Evolutionary conservation across 1,139 yeast genomes (phyloP).

Genomic region (Lodderomyces elongisporus): DNA sequence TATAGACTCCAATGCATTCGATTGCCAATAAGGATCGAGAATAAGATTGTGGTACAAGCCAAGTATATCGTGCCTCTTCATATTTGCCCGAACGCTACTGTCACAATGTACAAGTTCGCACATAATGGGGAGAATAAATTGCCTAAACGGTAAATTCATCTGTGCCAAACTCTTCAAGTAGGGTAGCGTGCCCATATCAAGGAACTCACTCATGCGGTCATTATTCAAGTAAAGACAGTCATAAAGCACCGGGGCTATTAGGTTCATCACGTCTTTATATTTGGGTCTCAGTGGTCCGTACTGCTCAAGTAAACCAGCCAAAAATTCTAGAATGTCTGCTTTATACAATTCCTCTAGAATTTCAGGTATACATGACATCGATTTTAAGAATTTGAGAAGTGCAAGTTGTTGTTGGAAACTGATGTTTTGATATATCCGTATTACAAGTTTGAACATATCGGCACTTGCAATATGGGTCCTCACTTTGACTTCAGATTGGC

Average conservation of each 20-base stretch:
- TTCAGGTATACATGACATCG: slow-evolving; percentile 39
- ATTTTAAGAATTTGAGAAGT: slow-evolving; percentile 38
- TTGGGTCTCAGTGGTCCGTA: slow-evolving; percentile 24
- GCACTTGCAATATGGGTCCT: slow-evolving; percentile 35
- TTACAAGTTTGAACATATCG: slow-evolving; percentile 42
- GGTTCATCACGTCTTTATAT: slow-evolving; percentile 40
- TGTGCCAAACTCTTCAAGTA: slow-evolving; percentile 41
- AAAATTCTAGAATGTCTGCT: slow-evolving; percentile 41
- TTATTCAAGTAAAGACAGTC: slow-evolving; percentile 58
- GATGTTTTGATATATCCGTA: slow-evolving; percentile 34
- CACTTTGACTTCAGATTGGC: slow-evolving; percentile 42
- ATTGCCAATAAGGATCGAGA: slow-evolving; percentile 65
- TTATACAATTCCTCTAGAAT: slow-evolving; percentile 29
- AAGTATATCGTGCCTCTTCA: slow-evolving; percentile 40
- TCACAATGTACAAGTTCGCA: slow-evolving; percentile 59
- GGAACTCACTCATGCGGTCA: slow-evolving; percentile 48
- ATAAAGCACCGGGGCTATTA: slow-evolving; percentile 42
- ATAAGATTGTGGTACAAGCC: slow-evolving; percentile 45
- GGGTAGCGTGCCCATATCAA: slow-evolving; percentile 51
- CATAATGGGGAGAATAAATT: slow-evolving; percentile 57
- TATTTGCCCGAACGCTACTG: slow-evolving; percentile 29
- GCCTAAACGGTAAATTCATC: slow-evolving; percentile 50
- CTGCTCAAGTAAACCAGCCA: slow-evolving; percentile 26
- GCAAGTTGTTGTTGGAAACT: slow-evolving; percentile 29
- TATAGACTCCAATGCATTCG: slow-evolving; percentile 60